Percentiles rank a stretch among this genome's conserved stretches.
Evolutionary conservation across 306 rosid species (phyloP).

Genomic region (Ochetophila trinervis): DNA sequence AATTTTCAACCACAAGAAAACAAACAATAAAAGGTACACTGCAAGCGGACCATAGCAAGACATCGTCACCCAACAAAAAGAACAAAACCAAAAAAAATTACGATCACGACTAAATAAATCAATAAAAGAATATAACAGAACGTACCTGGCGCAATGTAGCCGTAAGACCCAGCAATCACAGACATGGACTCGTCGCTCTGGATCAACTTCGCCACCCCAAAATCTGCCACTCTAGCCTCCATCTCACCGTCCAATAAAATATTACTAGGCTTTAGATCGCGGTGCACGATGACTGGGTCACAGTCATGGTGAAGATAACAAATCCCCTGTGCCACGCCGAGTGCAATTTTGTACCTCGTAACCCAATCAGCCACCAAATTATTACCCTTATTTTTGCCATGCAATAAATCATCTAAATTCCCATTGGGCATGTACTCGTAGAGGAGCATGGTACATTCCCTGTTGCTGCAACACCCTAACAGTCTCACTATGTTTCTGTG

Average conservation of each 20-base stretch:
- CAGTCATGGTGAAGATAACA: slow-evolving; percentile 97
- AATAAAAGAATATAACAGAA: background rate
- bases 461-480: slow-evolving; percentile 92
- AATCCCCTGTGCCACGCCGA: slow-evolving; percentile 95
- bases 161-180: slow-evolving; percentile 91
- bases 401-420: slow-evolving; percentile 71
- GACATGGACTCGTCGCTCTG: slow-evolving; percentile 89
- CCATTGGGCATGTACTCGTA: slow-evolving; percentile 97
- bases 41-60: background rate
- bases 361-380: slow-evolving; percentile 76
- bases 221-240: slow-evolving; percentile 96
- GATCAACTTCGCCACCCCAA: slow-evolving; percentile 88
- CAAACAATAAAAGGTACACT: too few species aligned
- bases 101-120: background rate
- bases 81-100: background rate
- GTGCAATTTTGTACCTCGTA: slow-evolving; percentile 71
- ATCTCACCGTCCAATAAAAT: slow-evolving; percentile 76
- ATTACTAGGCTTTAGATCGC: slow-evolving; percentile 88
- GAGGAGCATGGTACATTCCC: slow-evolving; percentile 79
- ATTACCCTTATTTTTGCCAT: slow-evolving; percentile 65
- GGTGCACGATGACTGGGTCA: slow-evolving; percentile 83
- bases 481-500: slow-evolving; percentile 93
- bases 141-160: slow-evolving; percentile 95
- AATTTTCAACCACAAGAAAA: too few species aligned
- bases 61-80: slow-evolving; percentile 18